These are phyloP conservation scores for Eucalyptus sp. DNA, from an alignment of 345 rosid genomes.

Conservation along the genomic window DNA sequence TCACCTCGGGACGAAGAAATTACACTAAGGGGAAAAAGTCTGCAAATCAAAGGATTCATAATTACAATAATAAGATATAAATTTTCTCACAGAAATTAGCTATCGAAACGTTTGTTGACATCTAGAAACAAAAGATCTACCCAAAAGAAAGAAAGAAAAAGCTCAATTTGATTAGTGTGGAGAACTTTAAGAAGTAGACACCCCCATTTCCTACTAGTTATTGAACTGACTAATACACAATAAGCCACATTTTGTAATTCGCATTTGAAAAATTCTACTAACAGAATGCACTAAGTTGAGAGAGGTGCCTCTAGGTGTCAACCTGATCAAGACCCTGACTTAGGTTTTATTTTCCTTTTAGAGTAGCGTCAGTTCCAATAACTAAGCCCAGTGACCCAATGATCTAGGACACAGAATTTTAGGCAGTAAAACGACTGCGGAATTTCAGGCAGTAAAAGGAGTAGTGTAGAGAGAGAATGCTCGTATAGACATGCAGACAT, in stretches of 20 bases:
- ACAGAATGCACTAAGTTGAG: not conserved
- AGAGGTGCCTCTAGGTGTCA: not conserved
- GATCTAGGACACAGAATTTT: not conserved
- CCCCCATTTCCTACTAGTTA: not conserved
- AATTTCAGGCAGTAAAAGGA: not conserved
- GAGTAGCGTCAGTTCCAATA: not conserved
- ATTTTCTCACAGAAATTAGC: not conserved
- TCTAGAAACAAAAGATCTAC: not conserved
- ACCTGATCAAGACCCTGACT: not conserved
- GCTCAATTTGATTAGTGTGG: not conserved
- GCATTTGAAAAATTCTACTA: not conserved
- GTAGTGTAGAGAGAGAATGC: not conserved
- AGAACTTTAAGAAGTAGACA: not conserved
- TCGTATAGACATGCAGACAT: not conserved
- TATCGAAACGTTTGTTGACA: not conserved
- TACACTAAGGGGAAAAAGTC: slow-evolving; percentile 33
- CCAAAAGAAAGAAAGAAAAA: not conserved
- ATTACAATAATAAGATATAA: not conserved
- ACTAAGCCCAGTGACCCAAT: not conserved
- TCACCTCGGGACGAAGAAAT: slow-evolving; percentile 26
- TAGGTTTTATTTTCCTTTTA: not conserved
- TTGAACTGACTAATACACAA: not conserved
- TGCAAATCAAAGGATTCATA: slow-evolving; percentile 8
- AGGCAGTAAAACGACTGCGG: not conserved
- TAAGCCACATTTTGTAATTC: not conserved